Evolutionary conservation across 2,329 filamentous ascomycete genomes (phyloP), one percentile per base, ranked within the genome.

Genomic region (Diaporthe eres): DNA sequence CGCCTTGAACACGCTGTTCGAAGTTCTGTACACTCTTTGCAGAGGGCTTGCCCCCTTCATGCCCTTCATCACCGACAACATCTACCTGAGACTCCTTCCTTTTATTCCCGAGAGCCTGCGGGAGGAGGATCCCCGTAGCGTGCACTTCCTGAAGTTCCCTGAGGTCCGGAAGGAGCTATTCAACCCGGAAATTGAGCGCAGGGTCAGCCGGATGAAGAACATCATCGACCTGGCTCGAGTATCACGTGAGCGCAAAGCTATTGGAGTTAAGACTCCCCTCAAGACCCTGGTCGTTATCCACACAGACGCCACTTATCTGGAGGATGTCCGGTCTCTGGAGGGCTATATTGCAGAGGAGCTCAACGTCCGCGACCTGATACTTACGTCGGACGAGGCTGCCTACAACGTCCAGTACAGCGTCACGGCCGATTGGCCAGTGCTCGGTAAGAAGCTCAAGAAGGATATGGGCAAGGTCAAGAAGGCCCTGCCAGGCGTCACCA

Each of bases 401-500:
- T 98, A 98, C 87, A 94, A 95, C 73, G 95, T 99, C 61, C 93
- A 97, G 82, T 98, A 98, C 86, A 95, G 94, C 77, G 95, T 96
- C 22, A 92, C 91, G 53, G 96, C 95, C 10, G 97, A 99, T 84
- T 98, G 97, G 94, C 95, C 97, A 19, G 94, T 94, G 2, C 89
- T 99, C 22, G 97, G 97, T 78, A 98, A 98, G 90, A 98, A 98
- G 87, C 90, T 98, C 80, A 98, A 98, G 89, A 98, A 98, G 86
- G 96, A 98, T 81, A 94, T 95, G 78, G 92, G 92, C 78, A 95
- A 94, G 82, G 95, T 98, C 79, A 97, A 97, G 88, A 97, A 96
- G 86, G 95, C 94, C 2, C 87, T 99, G 61, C 96, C 96, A 8
- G 88, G 86, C 53, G 87, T 99, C 67, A 94, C 90, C 28, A 96